phyloP scores from a whole-genome alignment of 257 asterid genomes.

The Galeopsis tetrahit region DNA sequence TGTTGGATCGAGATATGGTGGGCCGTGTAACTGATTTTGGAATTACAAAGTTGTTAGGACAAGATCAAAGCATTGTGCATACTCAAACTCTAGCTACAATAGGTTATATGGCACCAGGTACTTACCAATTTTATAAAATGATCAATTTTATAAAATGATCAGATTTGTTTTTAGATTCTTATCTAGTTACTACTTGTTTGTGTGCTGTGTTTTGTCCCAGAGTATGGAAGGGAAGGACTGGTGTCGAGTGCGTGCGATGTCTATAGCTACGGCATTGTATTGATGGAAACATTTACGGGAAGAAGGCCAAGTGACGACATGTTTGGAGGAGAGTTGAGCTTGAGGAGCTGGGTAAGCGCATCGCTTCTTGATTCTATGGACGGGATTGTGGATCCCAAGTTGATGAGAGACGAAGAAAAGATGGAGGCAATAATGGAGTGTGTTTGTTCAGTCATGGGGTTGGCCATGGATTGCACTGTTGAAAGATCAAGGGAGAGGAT shows the following conservation, averaged over 20 bases:
- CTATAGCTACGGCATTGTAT: slow-evolving; percentile 34
- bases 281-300: slow-evolving; percentile 36
- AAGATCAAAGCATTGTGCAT: slow-evolving; percentile 26
- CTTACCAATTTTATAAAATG: neutral
- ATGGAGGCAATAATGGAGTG: slow-evolving; percentile 20
- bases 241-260: slow-evolving; percentile 34
- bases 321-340: slow-evolving; percentile 30
- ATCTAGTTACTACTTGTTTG: neutral
- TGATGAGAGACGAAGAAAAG: slow-evolving; percentile 24
- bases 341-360: slow-evolving; percentile 34
- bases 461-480: slow-evolving; percentile 37
- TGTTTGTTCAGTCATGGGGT: slow-evolving; percentile 25
- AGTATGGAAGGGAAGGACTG: slow-evolving; percentile 29
- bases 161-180: neutral
- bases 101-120: slow-evolving; percentile 39
- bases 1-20: slow-evolving; percentile 32
- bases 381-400: slow-evolving; percentile 26
- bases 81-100: slow-evolving; percentile 34
- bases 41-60: slow-evolving; percentile 27
- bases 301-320: slow-evolving; percentile 25
- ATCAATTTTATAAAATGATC: neutral
- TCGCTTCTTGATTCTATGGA: neutral
- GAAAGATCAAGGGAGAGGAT: slow-evolving; percentile 34
- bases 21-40: slow-evolving; percentile 36
- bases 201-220: slow-evolving; percentile 8